Conservation (phyloP, 192 early-diverging fungal species). For the Gigaspora rosea region DNA sequence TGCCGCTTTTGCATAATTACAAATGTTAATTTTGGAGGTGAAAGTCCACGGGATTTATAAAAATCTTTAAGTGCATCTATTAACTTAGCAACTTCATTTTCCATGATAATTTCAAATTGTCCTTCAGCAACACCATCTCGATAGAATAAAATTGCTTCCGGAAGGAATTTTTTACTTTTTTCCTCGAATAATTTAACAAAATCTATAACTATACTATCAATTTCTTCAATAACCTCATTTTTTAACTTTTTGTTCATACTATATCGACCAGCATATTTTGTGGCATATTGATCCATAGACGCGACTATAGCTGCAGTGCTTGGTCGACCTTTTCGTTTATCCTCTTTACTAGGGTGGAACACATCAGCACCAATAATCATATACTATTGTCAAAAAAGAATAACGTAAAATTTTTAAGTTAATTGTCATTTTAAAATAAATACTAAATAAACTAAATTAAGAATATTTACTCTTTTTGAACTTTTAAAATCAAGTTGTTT, state of each 20-base stretch:
- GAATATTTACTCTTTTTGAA: conserved; percentile 28
- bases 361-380: neutral
- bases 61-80: neutral
- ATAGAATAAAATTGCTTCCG: conserved; percentile 74
- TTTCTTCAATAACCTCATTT: conserved; percentile 62
- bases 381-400: neutral
- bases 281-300: conserved; percentile 55
- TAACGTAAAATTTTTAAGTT: neutral
- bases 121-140: conserved; percentile 86
- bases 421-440: too few relatives aligned
- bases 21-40: neutral
- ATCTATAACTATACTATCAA: conserved; percentile 58
- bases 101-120: conserved; percentile 42
- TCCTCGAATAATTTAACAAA: conserved; percentile 52
- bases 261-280: conserved; percentile 56
- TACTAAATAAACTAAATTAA: neutral
- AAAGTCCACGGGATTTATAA: neutral
- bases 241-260: conserved; percentile 34
- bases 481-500: conserved; percentile 42
- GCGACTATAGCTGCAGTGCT: conserved; percentile 33
- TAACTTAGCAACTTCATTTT: neutral
- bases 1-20: conserved; percentile 1
- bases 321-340: neutral
- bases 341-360: neutral
- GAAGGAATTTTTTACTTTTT: conserved; percentile 51